These are phyloP conservation scores for Hibiscus tridactylites DNA, from an alignment of 345 rosid species.

Conservation along the genomic window DNA sequence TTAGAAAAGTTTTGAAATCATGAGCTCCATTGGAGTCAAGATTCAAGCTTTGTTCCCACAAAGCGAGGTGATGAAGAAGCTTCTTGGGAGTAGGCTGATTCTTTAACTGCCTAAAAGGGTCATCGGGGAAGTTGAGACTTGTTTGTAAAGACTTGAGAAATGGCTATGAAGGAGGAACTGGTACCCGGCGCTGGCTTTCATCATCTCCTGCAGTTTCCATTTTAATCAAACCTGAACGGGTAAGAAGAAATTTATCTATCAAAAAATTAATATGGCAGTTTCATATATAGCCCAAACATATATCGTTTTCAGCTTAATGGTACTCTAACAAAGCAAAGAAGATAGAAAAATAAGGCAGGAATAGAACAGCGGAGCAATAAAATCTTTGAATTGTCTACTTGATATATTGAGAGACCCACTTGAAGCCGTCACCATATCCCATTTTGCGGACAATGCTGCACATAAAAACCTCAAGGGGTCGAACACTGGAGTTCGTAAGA, in stretches of 20 bases:
- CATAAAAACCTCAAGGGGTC: not conserved
- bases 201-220: conserved; percentile 32
- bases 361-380: not conserved
- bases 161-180: conserved; percentile 66
- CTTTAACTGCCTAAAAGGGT: too few relatives aligned
- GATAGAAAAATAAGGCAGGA: too few relatives aligned
- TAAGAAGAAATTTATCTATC: not conserved
- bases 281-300: too few relatives aligned
- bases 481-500: not conserved
- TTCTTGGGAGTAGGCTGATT: too few relatives aligned
- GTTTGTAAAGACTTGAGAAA: conserved; percentile 11
- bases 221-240: too few relatives aligned
- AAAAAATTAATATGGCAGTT: too few relatives aligned
- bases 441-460: not conserved
- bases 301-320: not conserved
- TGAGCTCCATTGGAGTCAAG: too few relatives aligned
- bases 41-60: too few relatives aligned
- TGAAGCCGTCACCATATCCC: not conserved
- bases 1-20: too few relatives aligned
- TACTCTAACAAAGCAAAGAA: not conserved
- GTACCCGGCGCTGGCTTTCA: conserved; percentile 40
- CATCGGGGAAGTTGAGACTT: too few relatives aligned
- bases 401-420: not conserved
- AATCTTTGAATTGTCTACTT: not conserved
- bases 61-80: too few relatives aligned